Base-by-base conservation (phyloP, 2,329 filamentous ascomycete genomes). In the Periconia sp. region DNA sequence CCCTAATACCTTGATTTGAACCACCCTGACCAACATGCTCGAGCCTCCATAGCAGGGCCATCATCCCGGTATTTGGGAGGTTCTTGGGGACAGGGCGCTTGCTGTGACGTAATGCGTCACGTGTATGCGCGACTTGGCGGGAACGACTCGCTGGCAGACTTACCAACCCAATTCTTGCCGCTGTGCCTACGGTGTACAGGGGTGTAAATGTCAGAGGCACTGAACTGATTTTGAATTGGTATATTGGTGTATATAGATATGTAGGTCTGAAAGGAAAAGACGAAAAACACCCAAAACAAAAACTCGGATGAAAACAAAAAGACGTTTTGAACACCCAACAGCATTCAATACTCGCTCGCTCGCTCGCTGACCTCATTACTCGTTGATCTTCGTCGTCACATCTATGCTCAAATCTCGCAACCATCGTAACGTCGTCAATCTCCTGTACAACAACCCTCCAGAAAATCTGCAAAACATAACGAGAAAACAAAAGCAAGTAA, bases 31-130 rank as follows among this genome's bases (percentile, higher is more conserved):
- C 19, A 41, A 17, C 33, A 48, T 54, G 44, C 18, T 14, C 3
- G 23, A 27, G 23, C 23, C 23, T 27, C 23, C 3, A 27, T 27
- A 8, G 23, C 23, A 27, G 8, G 23, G 23, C 23, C 8, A 27
- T 27, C 8, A 27, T 27, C 23, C n/a, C 23, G 23, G 23, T 27
- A 27, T 27, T 27, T 37, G 33, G 33, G 33, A 37, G 33, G 5
- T 13, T 37, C 3, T 27, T 27, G 3, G 33, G 33, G 33, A n/a
- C 10, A 37, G 35, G 55, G 52, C 52, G 55, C 55, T 57, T 51
- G 44, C 55, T 54, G 55, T 57, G 55, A 57, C 55, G 55, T 54
- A 54, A 35, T 49, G 44, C 46, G 45, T 54, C 55, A 54, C 55
- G 52, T 54, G 52, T n/a, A 2, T 20, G 10, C 13, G 30, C 5